Evolutionary conservation across 768 basidiomycete genomes (phyloP), one percentile per base, ranked within the genome.

Genomic region (Suillus paluster): DNA sequence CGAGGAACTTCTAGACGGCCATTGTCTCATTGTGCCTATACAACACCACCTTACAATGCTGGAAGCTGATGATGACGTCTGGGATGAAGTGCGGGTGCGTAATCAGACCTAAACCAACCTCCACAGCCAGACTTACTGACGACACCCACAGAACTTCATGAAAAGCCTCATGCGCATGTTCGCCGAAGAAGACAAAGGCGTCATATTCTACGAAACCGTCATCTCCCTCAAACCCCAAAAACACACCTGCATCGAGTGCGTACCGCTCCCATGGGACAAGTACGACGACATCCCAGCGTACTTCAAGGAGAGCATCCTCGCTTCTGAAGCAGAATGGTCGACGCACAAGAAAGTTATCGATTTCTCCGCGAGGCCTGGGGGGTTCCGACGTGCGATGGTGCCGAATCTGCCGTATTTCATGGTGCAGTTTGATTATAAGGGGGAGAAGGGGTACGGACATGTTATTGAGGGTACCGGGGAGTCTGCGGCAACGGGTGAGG

Each of bases 341-440:
- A 95, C 97, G 69, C 96, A 99, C 79, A 95, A 94, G 73, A 98
- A 98, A 71, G 79, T 98, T 57, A 98, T 99, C 66, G 94, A 97
- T 75, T 99, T 99, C 73, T 86, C 92, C 3, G 79, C 87, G 10
- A 82, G 94, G 5, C 92, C 94, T 1, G 96, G 97, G 19, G 97
- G 97, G 4, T 99, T 99, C 81, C 83, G 96, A 45, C 85, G 97
- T 0, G 88, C 93, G 27, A 92, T 99, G 91, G 97, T 99, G 12
- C 89, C 96, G 3, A 97, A 98, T 70, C 78, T 99, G 34, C 97
- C 97, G 1, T 99, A 99, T 76, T 99, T 99, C 70, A 97, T 96
- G 94, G 92, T 99, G 8, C 95, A 97, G 68, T 99, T 97, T 75
- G 97, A 99, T 76, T 83, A 99, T 76, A 98, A 96, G 70, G 95